Percentiles rank a stretch among this genome's conserved stretches.
Conservation (phyloP, 164 flowering plant species). For the Brasenia schreberi region DNA sequence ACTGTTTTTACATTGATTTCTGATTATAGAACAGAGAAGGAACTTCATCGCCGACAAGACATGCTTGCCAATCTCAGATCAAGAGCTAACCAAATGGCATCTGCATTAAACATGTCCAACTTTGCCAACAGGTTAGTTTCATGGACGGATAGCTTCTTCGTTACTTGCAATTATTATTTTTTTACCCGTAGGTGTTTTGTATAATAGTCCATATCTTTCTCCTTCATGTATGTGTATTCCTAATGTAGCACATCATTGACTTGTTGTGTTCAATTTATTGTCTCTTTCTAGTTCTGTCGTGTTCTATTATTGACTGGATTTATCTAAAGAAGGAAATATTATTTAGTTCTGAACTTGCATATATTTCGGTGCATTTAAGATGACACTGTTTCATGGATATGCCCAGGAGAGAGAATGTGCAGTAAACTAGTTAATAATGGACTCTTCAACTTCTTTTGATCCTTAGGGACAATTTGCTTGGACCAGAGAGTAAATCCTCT, state of each 20-base stretch:
- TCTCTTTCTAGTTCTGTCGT: neutral
- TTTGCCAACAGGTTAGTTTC: slow-evolving; percentile 34
- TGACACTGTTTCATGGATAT: neutral
- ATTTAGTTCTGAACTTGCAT: too few species aligned
- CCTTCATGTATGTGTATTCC: neutral
- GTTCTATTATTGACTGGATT: neutral
- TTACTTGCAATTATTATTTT: neutral
- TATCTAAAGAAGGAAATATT: neutral
- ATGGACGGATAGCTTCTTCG: neutral
- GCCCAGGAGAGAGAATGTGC: neutral
- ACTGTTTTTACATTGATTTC: neutral
- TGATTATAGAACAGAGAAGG: slow-evolving; percentile 65
- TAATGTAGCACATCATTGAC: neutral
- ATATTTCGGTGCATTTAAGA: neutral
- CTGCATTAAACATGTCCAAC: slow-evolving; percentile 72
- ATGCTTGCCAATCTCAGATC: slow-evolving; percentile 66
- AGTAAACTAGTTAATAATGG: neutral
- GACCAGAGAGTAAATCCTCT: slow-evolving; percentile 59
- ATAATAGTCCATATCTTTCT: too few species aligned
- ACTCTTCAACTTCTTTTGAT: neutral
- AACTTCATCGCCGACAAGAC: slow-evolving; percentile 77
- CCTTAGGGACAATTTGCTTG: slow-evolving; percentile 61
- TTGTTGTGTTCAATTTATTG: too few species aligned
- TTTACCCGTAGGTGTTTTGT: too few species aligned
- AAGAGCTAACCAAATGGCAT: slow-evolving; percentile 72